A percentile compares a stretch with the other conserved stretches of the same genome.
phyloP scores from a whole-genome alignment of 2,329 filamentous ascomycete genomes.

The Fusarium sp. region DNA sequence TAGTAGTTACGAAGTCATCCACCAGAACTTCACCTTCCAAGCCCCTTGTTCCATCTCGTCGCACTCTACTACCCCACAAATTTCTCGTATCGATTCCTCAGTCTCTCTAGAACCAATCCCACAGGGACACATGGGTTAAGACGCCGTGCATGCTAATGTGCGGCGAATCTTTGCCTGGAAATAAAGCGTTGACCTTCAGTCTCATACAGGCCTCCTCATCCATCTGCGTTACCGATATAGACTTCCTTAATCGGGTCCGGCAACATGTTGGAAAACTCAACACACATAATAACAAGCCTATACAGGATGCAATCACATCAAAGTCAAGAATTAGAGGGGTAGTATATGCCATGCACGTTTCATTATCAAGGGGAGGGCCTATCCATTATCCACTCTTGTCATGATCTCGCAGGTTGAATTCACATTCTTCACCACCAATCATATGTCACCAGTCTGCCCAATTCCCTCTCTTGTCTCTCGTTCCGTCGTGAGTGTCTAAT shows the following conservation, averaged over 20 bases:
- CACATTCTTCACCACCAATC: slow-evolving; percentile 2
- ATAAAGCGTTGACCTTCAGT: not conserved
- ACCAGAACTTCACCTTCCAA: not conserved
- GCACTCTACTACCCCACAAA: slow-evolving; percentile 3
- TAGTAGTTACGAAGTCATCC: not conserved
- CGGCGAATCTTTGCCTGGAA: no score
- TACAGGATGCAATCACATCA: not conserved
- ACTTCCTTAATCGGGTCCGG: not conserved
- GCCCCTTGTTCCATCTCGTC: not conserved
- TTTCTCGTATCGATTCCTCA: not conserved
- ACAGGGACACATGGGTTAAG: not conserved
- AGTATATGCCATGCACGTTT: slow-evolving; percentile 24
- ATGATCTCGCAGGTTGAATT: not conserved
- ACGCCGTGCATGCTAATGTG: not conserved
- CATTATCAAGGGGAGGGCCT: slow-evolving; percentile 22
- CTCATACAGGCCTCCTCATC: not conserved
- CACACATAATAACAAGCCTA: not conserved
- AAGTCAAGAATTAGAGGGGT: not conserved
- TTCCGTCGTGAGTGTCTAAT: not conserved
- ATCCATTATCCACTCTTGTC: slow-evolving; percentile 17
- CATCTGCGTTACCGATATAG: not conserved
- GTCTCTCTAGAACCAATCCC: not conserved
- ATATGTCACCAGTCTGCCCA: slow-evolving; percentile 26
- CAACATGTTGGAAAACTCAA: not conserved
- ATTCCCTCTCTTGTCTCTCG: slow-evolving; percentile 5